Conservation (phyloP, 1,284 basidiomycete genomes). For the Ceratobasidium sp. region DNA sequence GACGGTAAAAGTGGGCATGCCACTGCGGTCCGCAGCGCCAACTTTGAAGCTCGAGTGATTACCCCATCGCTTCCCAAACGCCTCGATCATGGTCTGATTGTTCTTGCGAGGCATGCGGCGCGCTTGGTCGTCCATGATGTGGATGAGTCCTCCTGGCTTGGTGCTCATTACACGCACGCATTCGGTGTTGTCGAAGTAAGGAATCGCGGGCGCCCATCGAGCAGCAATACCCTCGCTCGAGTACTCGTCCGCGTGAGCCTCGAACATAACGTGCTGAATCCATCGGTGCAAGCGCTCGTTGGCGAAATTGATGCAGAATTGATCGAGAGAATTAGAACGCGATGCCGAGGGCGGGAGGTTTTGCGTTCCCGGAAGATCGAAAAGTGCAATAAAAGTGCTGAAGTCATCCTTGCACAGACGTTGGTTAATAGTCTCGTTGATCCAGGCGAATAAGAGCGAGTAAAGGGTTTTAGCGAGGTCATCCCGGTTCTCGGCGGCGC, state of each 20-base stretch:
- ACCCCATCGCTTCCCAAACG: constrained; percentile 93
- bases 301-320: constrained; percentile 96
- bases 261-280: constrained; percentile 84
- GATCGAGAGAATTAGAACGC: constrained; percentile 91
- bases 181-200: constrained; percentile 94
- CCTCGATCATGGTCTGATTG: constrained; percentile 94
- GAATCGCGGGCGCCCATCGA: constrained; percentile 73
- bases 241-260: constrained; percentile 85
- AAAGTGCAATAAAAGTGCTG: constrained; percentile 89
- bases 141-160: constrained; percentile 90
- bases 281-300: constrained; percentile 92
- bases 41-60: constrained; percentile 93
- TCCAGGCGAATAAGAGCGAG: constrained; percentile 94
- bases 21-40: constrained; percentile 79
- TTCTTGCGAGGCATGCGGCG: constrained; percentile 89
- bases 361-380: constrained; percentile 95
- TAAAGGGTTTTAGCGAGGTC: constrained; percentile 95
- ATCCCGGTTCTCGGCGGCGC: constrained; percentile 91
- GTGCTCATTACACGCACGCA: constrained; percentile 90
- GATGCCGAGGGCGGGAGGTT: constrained; percentile 77
- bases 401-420: constrained; percentile 93
- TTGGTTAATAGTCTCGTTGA: constrained; percentile 97
- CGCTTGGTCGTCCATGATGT: constrained; percentile 98
- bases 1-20: constrained; percentile 90
- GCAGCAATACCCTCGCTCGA: constrained; percentile 84